Evolutionary conservation across 2,329 filamentous ascomycete species (phyloP).

Genomic region (Fusarium sulawesiense): DNA sequence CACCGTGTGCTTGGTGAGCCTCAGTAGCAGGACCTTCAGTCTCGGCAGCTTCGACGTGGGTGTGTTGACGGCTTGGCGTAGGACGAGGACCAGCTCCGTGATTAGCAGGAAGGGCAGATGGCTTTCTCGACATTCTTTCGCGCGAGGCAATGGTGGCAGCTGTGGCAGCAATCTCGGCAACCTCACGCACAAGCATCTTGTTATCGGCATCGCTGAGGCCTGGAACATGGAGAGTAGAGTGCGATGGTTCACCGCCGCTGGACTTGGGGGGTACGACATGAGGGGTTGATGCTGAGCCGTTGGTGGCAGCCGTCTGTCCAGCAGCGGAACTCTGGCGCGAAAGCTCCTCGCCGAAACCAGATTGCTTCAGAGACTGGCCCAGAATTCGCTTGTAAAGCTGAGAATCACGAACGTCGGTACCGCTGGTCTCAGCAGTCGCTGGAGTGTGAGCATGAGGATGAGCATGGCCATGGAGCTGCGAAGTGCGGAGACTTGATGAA

Average conservation of each 20-base stretch:
- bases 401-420: conserved; percentile 83
- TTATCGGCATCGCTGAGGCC: conserved; percentile 87
- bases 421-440: conserved; percentile 58
- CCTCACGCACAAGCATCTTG: conserved; percentile 81
- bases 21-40: conserved; percentile 51
- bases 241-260: conserved; percentile 54
- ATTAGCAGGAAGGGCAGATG: conserved; percentile 48
- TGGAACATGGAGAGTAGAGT: conserved; percentile 65
- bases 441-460: conserved; percentile 52
- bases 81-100: conserved; percentile 35
- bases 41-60: conserved; percentile 32
- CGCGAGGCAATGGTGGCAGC: conserved; percentile 88
- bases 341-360: conserved; percentile 71
- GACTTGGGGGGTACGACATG: conserved; percentile 82
- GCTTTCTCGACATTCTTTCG: conserved; percentile 65
- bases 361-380: conserved; percentile 87
- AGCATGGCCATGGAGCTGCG: conserved; percentile 51
- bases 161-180: conserved; percentile 93
- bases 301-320: conserved; percentile 51
- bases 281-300: conserved; percentile 64
- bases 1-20: conserved; percentile 65
- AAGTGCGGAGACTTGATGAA: conserved; percentile 49
- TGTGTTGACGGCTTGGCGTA: conserved; percentile 50
- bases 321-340: conserved; percentile 54
- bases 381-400: conserved; percentile 93